Conservation (phyloP, 1,284 basidiomycete genomes). For the Naganishia cerealis region DNA sequence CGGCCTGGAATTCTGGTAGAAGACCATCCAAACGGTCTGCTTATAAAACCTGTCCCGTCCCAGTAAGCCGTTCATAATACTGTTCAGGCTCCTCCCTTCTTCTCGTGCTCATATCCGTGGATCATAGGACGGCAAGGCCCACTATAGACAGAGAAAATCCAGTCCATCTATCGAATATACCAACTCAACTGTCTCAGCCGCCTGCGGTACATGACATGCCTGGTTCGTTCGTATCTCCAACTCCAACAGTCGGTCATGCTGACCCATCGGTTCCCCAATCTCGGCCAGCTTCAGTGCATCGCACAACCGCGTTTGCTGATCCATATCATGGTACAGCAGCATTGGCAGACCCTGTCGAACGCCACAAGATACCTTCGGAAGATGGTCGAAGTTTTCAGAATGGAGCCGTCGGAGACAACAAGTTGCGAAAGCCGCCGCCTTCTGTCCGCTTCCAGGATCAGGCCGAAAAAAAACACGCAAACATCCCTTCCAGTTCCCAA, state of each 20-base stretch:
- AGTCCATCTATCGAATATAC: slow-evolving; percentile 9
- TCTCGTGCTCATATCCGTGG: neutral
- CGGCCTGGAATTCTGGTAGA: slow-evolving; percentile 6
- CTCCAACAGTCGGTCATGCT: neutral
- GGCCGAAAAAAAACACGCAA: neutral
- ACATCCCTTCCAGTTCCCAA: neutral
- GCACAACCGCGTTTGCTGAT: neutral
- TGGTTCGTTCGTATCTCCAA: neutral
- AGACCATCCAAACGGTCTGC: slow-evolving; percentile 20
- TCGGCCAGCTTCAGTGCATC: slow-evolving; percentile 2
- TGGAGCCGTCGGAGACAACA: neutral
- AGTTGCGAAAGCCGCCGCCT: slow-evolving; percentile 9
- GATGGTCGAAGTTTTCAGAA: neutral
- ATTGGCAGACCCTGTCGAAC: neutral
- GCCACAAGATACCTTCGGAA: neutral
- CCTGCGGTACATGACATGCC: slow-evolving; percentile 6
- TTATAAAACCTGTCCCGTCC: slow-evolving; percentile 3
- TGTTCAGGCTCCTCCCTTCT: neutral
- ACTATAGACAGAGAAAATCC: slow-evolving; percentile 19
- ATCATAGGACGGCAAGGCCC: neutral
- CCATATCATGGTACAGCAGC: neutral
- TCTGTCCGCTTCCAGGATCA: neutral
- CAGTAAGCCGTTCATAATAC: slow-evolving; percentile 6
- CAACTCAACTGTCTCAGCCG: slow-evolving; percentile 10
- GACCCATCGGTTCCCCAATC: neutral